Percentiles rank a stretch among this genome's conserved stretches.
Conservation (phyloP, 345 rosid species). For the Linum usitatissimum region DNA sequence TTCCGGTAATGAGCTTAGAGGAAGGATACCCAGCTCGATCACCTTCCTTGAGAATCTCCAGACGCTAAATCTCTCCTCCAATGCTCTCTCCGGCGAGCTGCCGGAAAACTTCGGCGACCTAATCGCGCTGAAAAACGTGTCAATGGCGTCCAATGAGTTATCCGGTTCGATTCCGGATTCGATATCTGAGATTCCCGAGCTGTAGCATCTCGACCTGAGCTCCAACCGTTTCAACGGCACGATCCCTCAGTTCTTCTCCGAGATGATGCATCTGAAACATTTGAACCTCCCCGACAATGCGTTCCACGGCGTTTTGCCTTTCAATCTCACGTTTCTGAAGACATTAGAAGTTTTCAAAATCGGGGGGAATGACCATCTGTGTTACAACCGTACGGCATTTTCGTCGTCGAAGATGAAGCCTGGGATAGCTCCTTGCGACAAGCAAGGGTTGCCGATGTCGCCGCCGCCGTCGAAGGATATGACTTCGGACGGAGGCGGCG, state of each 20-base stretch:
- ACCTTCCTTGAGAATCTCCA: conserved; percentile 56
- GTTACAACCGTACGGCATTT: conserved; percentile 61
- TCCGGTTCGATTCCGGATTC: conserved; percentile 82
- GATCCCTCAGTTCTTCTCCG: conserved; percentile 56
- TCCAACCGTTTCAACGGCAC: conserved; percentile 85
- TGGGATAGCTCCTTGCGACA: conserved; percentile 78
- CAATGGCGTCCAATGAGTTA: conserved; percentile 61
- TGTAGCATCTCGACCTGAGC: conserved; percentile 73
- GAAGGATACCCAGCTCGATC: conserved; percentile 60
- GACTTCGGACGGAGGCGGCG: conserved; percentile 14
- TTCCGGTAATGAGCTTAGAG: conserved; percentile 58
- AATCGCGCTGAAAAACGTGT: conserved; percentile 51
- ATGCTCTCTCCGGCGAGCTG: conserved; percentile 52
- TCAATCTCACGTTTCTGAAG: conserved; percentile 60
- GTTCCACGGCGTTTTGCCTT: conserved; percentile 77
- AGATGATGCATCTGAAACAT: conserved; percentile 53
- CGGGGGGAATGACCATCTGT: conserved; percentile 67
- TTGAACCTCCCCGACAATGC: conserved; percentile 63
- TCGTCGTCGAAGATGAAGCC: conserved; percentile 69
- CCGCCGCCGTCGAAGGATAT: conserved; percentile 61
- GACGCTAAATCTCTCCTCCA: conserved; percentile 48
- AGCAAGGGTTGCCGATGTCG: conserved; percentile 78
- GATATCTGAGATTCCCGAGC: conserved; percentile 56
- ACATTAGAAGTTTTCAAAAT: conserved; percentile 51
- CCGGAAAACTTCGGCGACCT: conserved; percentile 61